Base-by-base conservation (phyloP, 192 early-diverging fungal genomes). In the Funneliformis mosseae region DNA sequence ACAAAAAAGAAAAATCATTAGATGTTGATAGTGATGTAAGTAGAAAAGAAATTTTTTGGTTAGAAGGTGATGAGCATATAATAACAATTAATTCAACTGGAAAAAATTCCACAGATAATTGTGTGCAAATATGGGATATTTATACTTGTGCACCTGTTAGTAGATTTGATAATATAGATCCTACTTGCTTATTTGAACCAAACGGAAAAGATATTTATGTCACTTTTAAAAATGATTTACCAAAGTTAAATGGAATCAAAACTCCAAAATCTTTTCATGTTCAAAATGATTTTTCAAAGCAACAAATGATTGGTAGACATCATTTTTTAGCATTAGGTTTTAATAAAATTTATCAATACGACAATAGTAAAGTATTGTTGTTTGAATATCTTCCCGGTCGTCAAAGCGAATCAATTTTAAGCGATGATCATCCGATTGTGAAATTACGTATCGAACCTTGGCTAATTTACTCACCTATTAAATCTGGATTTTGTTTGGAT, bases 401-500 rank as follows among this genome's bases (percentile, higher is more conserved):
- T 42, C 12, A 25, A 39, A 73, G 16, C 12, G 71, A 48, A 25
- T 25, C 41, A 2, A n/a, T 8, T 8, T 23, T 73, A 38, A 41
- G 6, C 8, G 39, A 73, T 27, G 71, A 73, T 27, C 43, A 73
- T 46, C 38, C 71, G 7, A 73, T 73, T 23, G 71, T 73, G 18
- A 23, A 73, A 14, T 42, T 73, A 14, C 39, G 41, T 25, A 73
- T 73, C 18, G 71, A 73, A 73, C 71, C 71, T 18, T 73, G 71
- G 71, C 39, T 45, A n/a, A 73, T 73, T 16, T 73, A 42, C 45
- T 18, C 39, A 10, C 71, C 71, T n/a, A 39, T 73, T 73, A 73
- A 73, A 73, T 48, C 71, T 8, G 71, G 41, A 43, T 73, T 73
- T 73, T 45, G 39, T 45, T 46, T 73, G 23, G 71, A 73, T 73